phyloP scores from a whole-genome alignment of 164 flowering plant genomes.

The Magnolia sinica region DNA sequence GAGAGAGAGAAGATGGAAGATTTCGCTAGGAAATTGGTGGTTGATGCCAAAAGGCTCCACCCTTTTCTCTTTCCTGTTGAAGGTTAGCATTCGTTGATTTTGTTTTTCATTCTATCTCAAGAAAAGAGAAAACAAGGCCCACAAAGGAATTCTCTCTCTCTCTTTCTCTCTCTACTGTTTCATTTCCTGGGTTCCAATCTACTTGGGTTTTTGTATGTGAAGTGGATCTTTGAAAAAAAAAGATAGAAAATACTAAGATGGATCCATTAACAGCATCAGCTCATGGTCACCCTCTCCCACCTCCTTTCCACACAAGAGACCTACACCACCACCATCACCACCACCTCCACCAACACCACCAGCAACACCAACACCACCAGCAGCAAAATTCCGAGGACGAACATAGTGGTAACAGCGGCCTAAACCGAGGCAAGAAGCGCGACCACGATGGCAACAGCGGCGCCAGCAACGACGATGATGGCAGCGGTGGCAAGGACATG shows the following conservation, averaged over 20 bases:
- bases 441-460: conserved; percentile 31
- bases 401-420: conserved; percentile 37
- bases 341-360: conserved; percentile 19
- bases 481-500: conserved; percentile 17
- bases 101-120: not conserved
- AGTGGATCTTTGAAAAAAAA: not conserved
- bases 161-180: not conserved
- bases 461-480: conserved; percentile 1
- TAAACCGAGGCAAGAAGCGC: conserved; percentile 29
- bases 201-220: conserved; percentile 5
- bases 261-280: conserved; percentile 60
- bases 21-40: conserved; percentile 42
- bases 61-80: conserved; percentile 22
- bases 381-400: conserved; percentile 60
- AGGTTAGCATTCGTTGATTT: not conserved
- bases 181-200: conserved; percentile 3
- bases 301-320: conserved; percentile 72
- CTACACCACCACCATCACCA: conserved; percentile 61
- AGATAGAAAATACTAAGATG: conserved; percentile 30
- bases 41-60: conserved; percentile 22
- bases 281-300: conserved; percentile 75
- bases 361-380: conserved; percentile 44
- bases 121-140: not conserved
- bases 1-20: conserved; percentile 22
- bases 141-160: not conserved